Conservation (phyloP, 2,329 filamentous ascomycete genomes). For the Aspergillus sp. region DNA sequence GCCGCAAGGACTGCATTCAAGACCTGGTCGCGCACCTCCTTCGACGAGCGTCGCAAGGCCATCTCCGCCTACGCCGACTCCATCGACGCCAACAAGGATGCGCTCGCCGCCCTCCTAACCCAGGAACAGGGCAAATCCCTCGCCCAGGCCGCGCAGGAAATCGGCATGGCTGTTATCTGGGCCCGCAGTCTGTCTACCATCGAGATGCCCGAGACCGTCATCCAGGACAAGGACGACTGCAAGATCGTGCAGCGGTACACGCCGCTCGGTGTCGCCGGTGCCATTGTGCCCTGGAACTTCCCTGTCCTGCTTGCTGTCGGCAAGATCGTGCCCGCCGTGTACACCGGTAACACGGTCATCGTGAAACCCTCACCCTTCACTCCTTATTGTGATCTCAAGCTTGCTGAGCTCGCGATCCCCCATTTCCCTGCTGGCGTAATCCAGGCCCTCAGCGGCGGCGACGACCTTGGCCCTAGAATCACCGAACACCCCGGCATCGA, state of each 20-base stretch:
- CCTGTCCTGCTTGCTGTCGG: conserved; percentile 44
- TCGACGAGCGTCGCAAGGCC: conserved; percentile 34
- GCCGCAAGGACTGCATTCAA: conserved; percentile 51
- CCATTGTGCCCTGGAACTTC: conserved; percentile 63
- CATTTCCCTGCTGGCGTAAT: conserved; percentile 58
- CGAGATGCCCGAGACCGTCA: conserved; percentile 39
- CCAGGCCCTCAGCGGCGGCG: conserved; percentile 56
- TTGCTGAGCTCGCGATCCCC: conserved; percentile 51
- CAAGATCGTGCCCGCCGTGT: conserved; percentile 52
- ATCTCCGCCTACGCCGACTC: conserved; percentile 34
- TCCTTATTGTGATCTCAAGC: conserved; percentile 57
- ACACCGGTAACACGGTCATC: conserved; percentile 57
- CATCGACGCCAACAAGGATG: conserved; percentile 36
- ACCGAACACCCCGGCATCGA: conserved; percentile 55
- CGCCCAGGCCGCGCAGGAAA: conserved; percentile 26
- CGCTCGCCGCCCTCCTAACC: conserved; percentile 40
- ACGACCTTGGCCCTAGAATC: conserved; percentile 55
- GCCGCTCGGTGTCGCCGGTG: conserved; percentile 47
- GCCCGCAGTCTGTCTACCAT: conserved; percentile 18
- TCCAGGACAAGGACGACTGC: conserved; percentile 48
- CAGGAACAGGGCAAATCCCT: conserved; percentile 45
- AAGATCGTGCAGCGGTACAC: conserved; percentile 35
- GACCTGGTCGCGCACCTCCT: conserved; percentile 44
- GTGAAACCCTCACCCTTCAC: conserved; percentile 53
- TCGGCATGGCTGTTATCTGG: conserved; percentile 27